Base-by-base conservation (phyloP, 768 basidiomycete genomes). In the Suillus subluteus region DNA sequence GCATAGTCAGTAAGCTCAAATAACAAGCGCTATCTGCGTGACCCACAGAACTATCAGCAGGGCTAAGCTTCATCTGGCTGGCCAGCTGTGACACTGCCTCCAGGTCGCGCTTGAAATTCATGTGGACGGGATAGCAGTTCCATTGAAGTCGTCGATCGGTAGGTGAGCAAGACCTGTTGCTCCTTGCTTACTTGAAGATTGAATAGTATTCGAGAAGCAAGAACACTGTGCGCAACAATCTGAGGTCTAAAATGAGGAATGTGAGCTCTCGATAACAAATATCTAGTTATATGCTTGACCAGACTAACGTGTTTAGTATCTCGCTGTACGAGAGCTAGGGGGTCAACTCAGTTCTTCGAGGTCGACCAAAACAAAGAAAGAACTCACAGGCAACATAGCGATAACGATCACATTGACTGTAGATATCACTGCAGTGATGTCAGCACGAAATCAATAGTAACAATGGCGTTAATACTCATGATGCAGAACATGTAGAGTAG, bases 191-290 rank as follows among this genome's bases (percentile, higher is more conserved):
- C 30, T 26, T 56, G 63, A 56, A 64, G 52, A 55, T 64, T 64
- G 52, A 64, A 58, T 9, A 64, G 32, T 23, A 40, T 64, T 13
- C 63, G 63, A 32, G 63, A 64, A 56, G 63, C 55, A 52, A 64
- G 37, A 37, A 64, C 63, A 37, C 52, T 64, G n/a, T n/a, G 38
- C 6, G 56, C 32, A 41, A 64, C 63, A 2, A 64, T 43, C n/a
- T 64, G 63, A 23, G 38, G 55, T 40, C 63, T 64, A 5, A 35
- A 41, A 41, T 15, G 21, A 52, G 21, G 38, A 15, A n/a, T 23
- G 43, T 62, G 41, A 62, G 41, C 30, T 15, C 21, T 11, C 30
- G 9, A 21, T 4, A 18, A 5, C 16, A 54, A 5, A 54, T 18
- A 30, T 32, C 8, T 26, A 18, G 32, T 15, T 9, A 26, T 54